phyloP scores from a whole-genome alignment of 805 yeast genomes.

The Candida ficus region DNA sequence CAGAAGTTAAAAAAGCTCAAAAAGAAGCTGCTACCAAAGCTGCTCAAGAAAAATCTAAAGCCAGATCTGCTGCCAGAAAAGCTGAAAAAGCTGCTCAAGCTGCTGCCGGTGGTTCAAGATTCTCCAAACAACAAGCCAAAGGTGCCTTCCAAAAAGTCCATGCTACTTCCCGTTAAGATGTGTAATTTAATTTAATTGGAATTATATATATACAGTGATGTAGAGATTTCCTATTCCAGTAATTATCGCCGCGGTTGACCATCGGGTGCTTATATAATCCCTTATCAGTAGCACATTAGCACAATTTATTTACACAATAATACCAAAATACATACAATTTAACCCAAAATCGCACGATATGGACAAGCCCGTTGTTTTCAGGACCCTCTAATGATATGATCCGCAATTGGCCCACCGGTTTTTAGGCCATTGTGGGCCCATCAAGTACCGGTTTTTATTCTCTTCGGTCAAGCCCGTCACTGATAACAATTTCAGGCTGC shows the following conservation, averaged over 20 bases:
- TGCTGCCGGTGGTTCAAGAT: constrained; percentile 69
- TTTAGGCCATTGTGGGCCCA: too few relatives aligned
- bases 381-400: too few relatives aligned
- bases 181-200: too few relatives aligned
- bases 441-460: too few relatives aligned
- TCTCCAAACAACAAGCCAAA: constrained; percentile 95
- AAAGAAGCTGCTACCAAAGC: constrained; percentile 85
- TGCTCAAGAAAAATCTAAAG: constrained; percentile 87
- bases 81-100: constrained; percentile 83
- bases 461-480: constrained; percentile 4
- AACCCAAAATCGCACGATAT: neutral
- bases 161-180: constrained; percentile 93
- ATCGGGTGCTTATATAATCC: too few relatives aligned
- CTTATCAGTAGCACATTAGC: too few relatives aligned
- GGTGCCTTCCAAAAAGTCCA: constrained; percentile 97
- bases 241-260: too few relatives aligned
- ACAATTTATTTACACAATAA: neutral
- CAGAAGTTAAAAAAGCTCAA: constrained; percentile 96
- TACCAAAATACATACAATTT: neutral
- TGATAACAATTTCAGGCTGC: neutral
- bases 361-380: neutral
- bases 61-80: constrained; percentile 91
- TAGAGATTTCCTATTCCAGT: too few relatives aligned
- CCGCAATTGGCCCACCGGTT: too few relatives aligned
- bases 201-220: too few relatives aligned